These are phyloP conservation scores for Eutrema salsugineum DNA, from an alignment of 441 rosid species.

Conservation along the genomic window DNA sequence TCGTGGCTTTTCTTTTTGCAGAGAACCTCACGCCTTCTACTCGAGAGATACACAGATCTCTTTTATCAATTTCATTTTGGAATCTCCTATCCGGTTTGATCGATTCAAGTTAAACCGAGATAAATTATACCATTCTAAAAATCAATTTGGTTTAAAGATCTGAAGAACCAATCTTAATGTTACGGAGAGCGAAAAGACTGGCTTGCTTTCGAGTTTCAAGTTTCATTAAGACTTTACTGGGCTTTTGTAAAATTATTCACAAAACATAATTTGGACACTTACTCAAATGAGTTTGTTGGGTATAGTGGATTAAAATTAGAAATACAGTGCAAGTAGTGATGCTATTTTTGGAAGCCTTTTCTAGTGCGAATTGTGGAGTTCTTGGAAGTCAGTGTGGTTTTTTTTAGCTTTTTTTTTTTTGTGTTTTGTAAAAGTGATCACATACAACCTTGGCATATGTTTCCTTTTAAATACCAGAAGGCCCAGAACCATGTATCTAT, in stretches of 20 bases:
- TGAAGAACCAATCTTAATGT: neutral
- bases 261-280: too few species aligned
- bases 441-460: neutral
- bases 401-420: too few species aligned
- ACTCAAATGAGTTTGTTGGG: too few species aligned
- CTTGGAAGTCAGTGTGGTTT: too few species aligned
- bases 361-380: too few species aligned
- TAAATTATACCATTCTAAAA: neutral
- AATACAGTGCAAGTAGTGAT: too few species aligned
- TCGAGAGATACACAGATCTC: neutral
- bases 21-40: conserved; percentile 18
- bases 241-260: neutral
- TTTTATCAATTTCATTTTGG: neutral
- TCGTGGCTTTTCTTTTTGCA: conserved; percentile 3
- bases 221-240: neutral
- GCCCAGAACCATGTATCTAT: neutral
- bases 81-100: conserved; percentile 17
- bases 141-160: neutral
- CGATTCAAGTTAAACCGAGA: neutral
- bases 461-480: too few species aligned
- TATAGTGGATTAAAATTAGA: too few species aligned
- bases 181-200: neutral
- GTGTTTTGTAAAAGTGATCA: too few species aligned
- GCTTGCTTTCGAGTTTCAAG: neutral
- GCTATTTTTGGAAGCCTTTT: too few species aligned